A percentile compares a stretch with the other conserved stretches of the same genome.
Conservation (phyloP, 2,329 filamentous ascomycete genomes). For the Cordyceps farinosa region DNA sequence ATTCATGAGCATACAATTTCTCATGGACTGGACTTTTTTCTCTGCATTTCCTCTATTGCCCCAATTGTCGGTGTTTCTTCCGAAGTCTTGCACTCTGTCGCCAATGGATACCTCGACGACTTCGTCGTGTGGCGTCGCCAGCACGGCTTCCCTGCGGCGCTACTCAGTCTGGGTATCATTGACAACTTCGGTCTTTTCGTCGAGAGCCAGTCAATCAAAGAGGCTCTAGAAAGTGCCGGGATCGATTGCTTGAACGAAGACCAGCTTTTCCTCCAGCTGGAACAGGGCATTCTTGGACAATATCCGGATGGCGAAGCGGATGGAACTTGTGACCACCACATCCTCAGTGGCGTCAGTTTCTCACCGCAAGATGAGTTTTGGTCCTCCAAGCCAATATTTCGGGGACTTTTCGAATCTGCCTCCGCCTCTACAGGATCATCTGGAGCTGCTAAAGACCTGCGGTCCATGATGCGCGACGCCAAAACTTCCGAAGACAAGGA, state of each 20-base stretch:
- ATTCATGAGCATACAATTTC: not conserved
- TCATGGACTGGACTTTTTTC: not conserved
- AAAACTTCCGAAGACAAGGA: not conserved
- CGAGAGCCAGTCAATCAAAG: not conserved
- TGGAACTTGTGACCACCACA: not conserved
- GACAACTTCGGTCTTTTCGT: not conserved
- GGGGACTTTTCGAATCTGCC: not conserved
- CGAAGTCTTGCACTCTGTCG: not conserved
- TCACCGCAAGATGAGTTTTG: not conserved
- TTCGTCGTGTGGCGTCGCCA: conserved; percentile 1
- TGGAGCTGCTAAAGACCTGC: not conserved
- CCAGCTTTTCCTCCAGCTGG: conserved; percentile 1
- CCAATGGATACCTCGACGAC: not conserved
- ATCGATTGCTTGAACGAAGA: not conserved
- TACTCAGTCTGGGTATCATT: not conserved
- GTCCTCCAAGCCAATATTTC: not conserved
- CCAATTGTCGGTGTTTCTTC: not conserved
- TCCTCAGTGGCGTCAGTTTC: not conserved
- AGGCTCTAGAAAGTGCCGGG: not conserved
- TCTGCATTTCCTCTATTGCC: not conserved
- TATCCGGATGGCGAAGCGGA: conserved; percentile 7
- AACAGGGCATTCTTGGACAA: conserved; percentile 2
- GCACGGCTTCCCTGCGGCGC: not conserved
- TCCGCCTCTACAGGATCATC: not conserved
- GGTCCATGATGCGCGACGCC: not conserved